Percentiles rank a stretch among this genome's conserved stretches.
These are phyloP conservation scores for Plectosphaerella cucumerina DNA, from an alignment of 2,329 filamentous ascomycete species.

Conservation along the genomic window DNA sequence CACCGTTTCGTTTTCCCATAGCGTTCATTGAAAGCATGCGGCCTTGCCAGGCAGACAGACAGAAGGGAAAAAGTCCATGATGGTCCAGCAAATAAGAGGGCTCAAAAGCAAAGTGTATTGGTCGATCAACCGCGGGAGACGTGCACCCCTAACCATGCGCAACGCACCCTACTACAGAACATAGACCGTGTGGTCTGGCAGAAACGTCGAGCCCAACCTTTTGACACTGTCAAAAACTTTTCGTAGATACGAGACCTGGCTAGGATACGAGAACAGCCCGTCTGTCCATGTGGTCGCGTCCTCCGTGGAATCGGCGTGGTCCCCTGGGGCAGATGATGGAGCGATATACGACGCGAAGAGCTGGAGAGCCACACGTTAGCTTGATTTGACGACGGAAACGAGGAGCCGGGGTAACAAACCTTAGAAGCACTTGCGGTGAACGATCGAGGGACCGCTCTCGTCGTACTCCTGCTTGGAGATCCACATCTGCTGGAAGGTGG, in stretches of 20 bases:
- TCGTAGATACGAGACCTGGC: constrained; percentile 52
- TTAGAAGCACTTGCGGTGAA: constrained; percentile 99
- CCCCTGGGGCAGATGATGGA: constrained; percentile 25
- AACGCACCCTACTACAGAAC: constrained; percentile 47
- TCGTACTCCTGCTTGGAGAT: constrained; percentile 99
- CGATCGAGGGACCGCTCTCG: constrained; percentile 98
- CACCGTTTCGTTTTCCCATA: constrained; percentile 20
- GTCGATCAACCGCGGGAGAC: constrained; percentile 54
- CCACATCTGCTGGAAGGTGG: constrained; percentile 99
- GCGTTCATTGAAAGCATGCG: no score
- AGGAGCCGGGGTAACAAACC: constrained; percentile 38
- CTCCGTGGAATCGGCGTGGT: constrained; percentile 38
- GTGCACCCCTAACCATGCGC: constrained; percentile 42
- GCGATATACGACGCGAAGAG: constrained; percentile 13
- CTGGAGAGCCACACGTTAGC: neutral
- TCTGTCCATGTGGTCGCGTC: constrained; percentile 37
- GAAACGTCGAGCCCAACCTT: constrained; percentile 45
- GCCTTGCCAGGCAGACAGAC: neutral
- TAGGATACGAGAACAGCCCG: constrained; percentile 42
- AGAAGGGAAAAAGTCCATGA: neutral
- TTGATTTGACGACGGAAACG: neutral
- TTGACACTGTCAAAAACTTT: constrained; percentile 54
- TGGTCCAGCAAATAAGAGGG: neutral
- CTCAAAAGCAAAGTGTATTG: constrained; percentile 44
- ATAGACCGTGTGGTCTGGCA: constrained; percentile 43